Conservation (phyloP, 2,329 filamentous ascomycete species). For the Epichloe uncinata region DNA sequence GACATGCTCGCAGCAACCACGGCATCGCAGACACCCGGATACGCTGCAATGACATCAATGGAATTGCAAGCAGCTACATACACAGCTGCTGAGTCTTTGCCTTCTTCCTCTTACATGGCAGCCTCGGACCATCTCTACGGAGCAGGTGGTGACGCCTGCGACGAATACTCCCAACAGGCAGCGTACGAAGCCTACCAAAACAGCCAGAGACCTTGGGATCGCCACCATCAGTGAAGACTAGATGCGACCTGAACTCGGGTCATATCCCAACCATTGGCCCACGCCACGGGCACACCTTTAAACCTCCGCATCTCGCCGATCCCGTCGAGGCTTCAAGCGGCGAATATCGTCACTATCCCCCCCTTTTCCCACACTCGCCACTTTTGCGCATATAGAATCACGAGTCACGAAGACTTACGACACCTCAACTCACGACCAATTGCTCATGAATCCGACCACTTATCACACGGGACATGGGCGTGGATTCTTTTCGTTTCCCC, state of each 20-base stretch:
- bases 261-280: not conserved
- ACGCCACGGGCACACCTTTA: not conserved
- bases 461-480: too few species aligned
- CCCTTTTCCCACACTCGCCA: too few species aligned
- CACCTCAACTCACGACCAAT: too few species aligned
- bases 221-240: not conserved
- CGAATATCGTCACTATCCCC: not conserved
- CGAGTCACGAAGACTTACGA: too few species aligned
- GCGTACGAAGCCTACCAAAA: slow-evolving; percentile 2
- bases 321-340: not conserved
- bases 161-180: not conserved
- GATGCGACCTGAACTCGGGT: not conserved
- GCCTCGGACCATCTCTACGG: not conserved
- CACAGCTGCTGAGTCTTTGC: not conserved
- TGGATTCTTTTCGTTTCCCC: too few species aligned
- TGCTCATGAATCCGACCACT: too few species aligned
- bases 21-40: not conserved
- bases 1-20: not conserved
- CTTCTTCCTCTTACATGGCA: not conserved
- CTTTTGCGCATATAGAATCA: too few species aligned
- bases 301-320: not conserved
- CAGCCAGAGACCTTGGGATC: not conserved
- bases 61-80: not conserved
- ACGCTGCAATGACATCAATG: not conserved
- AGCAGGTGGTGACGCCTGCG: not conserved